A percentile compares a stretch with the other conserved stretches of the same genome.
Conservation (phyloP, 768 basidiomycete genomes). For the Mycena maculata region DNA sequence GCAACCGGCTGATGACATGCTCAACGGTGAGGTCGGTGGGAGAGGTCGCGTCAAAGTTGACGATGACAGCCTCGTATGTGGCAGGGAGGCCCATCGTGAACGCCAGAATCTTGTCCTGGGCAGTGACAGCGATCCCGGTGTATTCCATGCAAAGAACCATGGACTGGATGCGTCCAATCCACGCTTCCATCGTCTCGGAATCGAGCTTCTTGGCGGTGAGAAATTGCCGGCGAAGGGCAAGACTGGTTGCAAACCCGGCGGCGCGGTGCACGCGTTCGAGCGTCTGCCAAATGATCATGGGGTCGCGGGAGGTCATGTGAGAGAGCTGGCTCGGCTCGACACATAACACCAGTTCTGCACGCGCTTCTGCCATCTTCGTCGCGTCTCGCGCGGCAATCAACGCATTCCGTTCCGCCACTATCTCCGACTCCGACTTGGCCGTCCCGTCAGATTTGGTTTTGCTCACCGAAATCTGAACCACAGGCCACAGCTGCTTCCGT, state of each 20-base stretch:
- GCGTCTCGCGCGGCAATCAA: too few species aligned
- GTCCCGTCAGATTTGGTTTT: too few species aligned
- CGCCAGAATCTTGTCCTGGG: not conserved
- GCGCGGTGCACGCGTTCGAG: not conserved
- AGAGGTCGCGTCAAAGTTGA: slow-evolving; percentile 16
- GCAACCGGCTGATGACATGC: slow-evolving; percentile 9
- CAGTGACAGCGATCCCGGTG: not conserved
- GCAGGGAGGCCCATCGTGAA: slow-evolving; percentile 11
- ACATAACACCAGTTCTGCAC: not conserved
- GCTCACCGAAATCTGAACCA: too few species aligned
- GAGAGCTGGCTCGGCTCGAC: not conserved
- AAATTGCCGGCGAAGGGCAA: slow-evolving; percentile 3
- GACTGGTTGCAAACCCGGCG: not conserved
- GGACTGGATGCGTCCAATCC: not conserved
- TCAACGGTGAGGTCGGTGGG: slow-evolving; percentile 14
- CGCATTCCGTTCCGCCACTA: too few species aligned
- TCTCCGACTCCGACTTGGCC: too few species aligned
- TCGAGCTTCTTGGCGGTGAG: too few species aligned
- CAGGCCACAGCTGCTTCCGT: too few species aligned
- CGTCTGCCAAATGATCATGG: not conserved
- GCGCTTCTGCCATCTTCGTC: too few species aligned
- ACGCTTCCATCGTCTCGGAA: too few species aligned
- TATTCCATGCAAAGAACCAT: not conserved
- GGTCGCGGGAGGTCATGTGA: not conserved
- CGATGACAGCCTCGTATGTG: slow-evolving; percentile 21